Percentiles rank a stretch among this genome's conserved stretches.
Evolutionary conservation across 2,329 filamentous ascomycete species (phyloP).

Genomic region (Talaromyces piceae): DNA sequence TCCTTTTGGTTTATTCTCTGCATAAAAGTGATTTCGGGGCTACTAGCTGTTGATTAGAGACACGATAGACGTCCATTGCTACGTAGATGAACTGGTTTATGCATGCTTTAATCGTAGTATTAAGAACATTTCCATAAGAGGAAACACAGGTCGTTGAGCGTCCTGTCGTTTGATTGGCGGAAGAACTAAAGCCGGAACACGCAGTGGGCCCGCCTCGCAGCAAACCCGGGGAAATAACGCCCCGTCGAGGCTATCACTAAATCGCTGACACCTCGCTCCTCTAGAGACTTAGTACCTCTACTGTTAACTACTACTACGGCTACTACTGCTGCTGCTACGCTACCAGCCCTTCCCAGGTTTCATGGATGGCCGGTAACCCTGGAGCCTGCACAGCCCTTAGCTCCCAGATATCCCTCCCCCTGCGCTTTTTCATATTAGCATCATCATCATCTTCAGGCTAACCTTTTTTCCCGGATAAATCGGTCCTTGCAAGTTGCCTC

Average conservation of each 20-base stretch:
- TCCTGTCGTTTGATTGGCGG: not conserved
- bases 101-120: too few species aligned
- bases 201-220: not conserved
- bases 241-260: not conserved
- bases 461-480: not conserved
- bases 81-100: too few species aligned
- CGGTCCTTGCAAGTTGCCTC: not conserved
- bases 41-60: not conserved
- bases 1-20: not conserved
- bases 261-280: not conserved
- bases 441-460: not conserved
- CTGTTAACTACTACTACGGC: too few species aligned
- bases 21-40: not conserved
- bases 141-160: not conserved
- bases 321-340: too few species aligned
- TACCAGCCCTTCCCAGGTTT: too few species aligned
- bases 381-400: too few species aligned
- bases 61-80: too few species aligned
- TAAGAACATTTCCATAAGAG: not conserved
- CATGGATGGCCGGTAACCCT: too few species aligned
- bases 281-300: too few species aligned
- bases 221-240: not conserved
- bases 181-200: not conserved
- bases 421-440: too few species aligned
- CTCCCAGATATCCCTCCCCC: too few species aligned